phyloP scores from a whole-genome alignment of 805 yeast species.

The Kodamaea sagamina region DNA sequence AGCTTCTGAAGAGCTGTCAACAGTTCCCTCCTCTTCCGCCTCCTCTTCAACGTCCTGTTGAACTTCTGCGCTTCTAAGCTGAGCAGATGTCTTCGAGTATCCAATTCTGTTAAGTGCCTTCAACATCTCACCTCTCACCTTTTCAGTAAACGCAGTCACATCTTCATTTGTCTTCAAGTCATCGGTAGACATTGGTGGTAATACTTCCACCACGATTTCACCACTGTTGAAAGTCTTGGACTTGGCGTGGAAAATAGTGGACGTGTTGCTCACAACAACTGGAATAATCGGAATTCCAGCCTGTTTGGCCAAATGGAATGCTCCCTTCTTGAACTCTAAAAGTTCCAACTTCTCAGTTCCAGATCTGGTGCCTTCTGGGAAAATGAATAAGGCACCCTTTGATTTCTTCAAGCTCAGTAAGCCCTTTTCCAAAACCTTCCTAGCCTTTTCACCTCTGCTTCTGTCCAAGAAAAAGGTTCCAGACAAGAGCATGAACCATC shows the following conservation, averaged over 20 bases:
- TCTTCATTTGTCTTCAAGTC: conserved; percentile 67
- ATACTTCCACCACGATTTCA: conserved; percentile 71
- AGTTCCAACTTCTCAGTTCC: conserved; percentile 65
- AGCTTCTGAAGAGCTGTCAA: conserved; percentile 12
- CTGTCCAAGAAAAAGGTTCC: conserved; percentile 93
- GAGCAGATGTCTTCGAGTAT: conserved; percentile 28
- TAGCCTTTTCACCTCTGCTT: conserved; percentile 70
- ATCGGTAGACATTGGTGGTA: conserved; percentile 76
- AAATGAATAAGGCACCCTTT: conserved; percentile 79
- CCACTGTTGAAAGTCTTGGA: conserved; percentile 73
- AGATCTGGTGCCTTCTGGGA: conserved; percentile 98
- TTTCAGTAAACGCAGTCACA: conserved; percentile 58
- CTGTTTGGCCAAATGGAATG: conserved; percentile 95
- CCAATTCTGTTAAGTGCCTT: conserved; percentile 43
- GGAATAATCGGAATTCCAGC: conserved; percentile 90
- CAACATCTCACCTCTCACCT: conserved; percentile 62
- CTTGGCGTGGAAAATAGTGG: conserved; percentile 64
- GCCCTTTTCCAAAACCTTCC: conserved; percentile 72
- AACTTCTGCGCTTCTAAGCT: neutral
- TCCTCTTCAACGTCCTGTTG: conserved; percentile 10
- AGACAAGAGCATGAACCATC: conserved; percentile 93
- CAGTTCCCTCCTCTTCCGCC: conserved; percentile 15
- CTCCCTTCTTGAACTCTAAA: conserved; percentile 94
- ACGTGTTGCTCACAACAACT: conserved; percentile 81
- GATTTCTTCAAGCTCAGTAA: conserved; percentile 58